These are phyloP conservation scores for Erythrobasidium hasegawianum DNA, from an alignment of 1,284 basidiomycete species.

Conservation along the genomic window DNA sequence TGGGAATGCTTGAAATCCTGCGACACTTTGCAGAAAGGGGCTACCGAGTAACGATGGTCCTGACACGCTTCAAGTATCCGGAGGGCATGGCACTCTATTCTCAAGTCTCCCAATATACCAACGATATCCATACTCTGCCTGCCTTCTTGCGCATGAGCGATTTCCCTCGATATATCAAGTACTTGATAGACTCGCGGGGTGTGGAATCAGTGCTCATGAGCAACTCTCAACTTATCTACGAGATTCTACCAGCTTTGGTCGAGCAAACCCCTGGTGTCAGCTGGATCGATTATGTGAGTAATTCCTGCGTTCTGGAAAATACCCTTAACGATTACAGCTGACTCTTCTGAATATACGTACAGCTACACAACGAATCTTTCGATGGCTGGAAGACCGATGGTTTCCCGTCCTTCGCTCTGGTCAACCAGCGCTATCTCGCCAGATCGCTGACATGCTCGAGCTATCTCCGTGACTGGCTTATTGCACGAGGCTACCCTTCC, in stretches of 20 bases:
- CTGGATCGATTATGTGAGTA: slow-evolving; percentile 41
- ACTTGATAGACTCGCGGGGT: slow-evolving; percentile 35
- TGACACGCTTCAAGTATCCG: slow-evolving; percentile 37
- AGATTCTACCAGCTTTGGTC: slow-evolving; percentile 39
- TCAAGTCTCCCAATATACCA: slow-evolving; percentile 38
- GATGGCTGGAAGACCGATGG: no score
- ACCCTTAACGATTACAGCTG: no score
- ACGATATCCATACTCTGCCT: slow-evolving; percentile 40
- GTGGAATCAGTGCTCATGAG: slow-evolving; percentile 34
- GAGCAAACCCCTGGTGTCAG: slow-evolving; percentile 40
- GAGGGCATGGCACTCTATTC: slow-evolving; percentile 40
- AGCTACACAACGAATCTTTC: no score
- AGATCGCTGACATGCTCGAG: no score
- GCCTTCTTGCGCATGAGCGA: slow-evolving; percentile 37
- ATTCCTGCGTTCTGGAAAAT: no score
- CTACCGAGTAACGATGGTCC: slow-evolving; percentile 40
- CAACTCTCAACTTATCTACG: slow-evolving; percentile 39
- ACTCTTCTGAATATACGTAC: no score
- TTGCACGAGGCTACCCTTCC: no score
- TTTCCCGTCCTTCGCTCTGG: no score
- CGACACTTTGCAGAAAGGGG: slow-evolving; percentile 37
- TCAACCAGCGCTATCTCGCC: no score
- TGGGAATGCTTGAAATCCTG: slow-evolving; percentile 38
- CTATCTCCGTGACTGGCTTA: no score
- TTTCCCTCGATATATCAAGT: slow-evolving; percentile 39